Percentiles rank a stretch among this genome's conserved stretches.
phyloP scores from a whole-genome alignment of 192 early-diverging fungal genomes.

The Paraglomus brasilianum region DNA sequence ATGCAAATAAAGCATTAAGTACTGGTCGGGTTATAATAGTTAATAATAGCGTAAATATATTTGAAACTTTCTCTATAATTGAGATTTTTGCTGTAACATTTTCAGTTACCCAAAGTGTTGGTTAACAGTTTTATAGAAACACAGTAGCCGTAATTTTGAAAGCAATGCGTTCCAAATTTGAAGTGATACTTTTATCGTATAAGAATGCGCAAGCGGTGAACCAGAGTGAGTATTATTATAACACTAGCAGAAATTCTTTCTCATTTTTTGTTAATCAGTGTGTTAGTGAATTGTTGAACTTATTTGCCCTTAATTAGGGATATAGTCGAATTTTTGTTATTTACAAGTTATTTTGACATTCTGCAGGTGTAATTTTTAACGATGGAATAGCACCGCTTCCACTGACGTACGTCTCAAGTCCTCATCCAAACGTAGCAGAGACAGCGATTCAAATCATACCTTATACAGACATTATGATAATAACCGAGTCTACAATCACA shows the following conservation, averaged over 20 bases:
- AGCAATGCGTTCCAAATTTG: slow-evolving; percentile 20
- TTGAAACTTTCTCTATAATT: neutral
- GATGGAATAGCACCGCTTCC: slow-evolving; percentile 49
- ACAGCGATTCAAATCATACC: slow-evolving; percentile 46
- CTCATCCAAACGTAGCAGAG: slow-evolving; percentile 33
- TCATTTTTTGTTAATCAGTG: neutral
- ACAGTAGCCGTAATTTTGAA: slow-evolving; percentile 62
- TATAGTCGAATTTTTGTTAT: slow-evolving; percentile 2
- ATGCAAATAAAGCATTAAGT: slow-evolving; percentile 62
- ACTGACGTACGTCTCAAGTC: slow-evolving; percentile 48
- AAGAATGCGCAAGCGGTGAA: slow-evolving; percentile 18
- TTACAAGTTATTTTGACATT: neutral
- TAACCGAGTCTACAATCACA: slow-evolving; percentile 57
- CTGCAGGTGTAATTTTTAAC: neutral
- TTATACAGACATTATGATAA: slow-evolving; percentile 53
- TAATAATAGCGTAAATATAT: slow-evolving; percentile 54
- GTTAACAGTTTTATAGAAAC: slow-evolving; percentile 61
- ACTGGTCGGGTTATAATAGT: slow-evolving; percentile 78
- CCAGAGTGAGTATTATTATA: slow-evolving; percentile 25
- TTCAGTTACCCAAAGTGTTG: neutral
- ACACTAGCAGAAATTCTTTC: too few species aligned
- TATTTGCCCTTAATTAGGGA: neutral
- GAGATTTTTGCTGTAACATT: neutral
- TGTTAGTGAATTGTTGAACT: slow-evolving; percentile 30
- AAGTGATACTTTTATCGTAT: slow-evolving; percentile 44